A percentile compares a stretch with the other conserved stretches of the same genome.
Evolutionary conservation across 2,329 filamentous ascomycete genomes (phyloP).

Genomic region (Neonectria ditissima): DNA sequence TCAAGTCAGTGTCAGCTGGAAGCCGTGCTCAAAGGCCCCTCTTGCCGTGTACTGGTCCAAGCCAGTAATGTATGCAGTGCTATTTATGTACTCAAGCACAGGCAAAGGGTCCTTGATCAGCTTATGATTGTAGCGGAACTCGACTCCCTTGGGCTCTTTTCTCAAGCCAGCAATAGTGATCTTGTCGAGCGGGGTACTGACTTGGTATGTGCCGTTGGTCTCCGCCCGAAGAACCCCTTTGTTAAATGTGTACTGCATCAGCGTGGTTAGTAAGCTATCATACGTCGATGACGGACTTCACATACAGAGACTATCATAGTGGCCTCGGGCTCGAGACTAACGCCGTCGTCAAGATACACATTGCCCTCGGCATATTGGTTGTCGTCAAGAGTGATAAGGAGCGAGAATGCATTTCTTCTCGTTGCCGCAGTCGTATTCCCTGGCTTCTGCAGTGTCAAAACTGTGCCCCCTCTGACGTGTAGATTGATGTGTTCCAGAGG

Average conservation of each 20-base stretch:
- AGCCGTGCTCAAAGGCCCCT: constrained; percentile 1
- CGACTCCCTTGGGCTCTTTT: background rate
- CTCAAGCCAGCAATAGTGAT: constrained; percentile 3
- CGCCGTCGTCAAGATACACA: constrained; percentile 3
- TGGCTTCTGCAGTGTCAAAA: constrained; percentile 3
- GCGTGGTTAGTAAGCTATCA: background rate
- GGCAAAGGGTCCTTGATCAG: background rate
- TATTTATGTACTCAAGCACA: background rate
- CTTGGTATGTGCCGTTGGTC: constrained; percentile 1
- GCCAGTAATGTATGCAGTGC: constrained; percentile 1
- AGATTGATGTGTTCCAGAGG: background rate
- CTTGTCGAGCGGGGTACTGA: background rate
- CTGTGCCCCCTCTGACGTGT: background rate
- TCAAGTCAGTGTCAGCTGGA: constrained; percentile 5
- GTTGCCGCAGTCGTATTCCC: constrained; percentile 1
- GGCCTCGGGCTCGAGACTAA: constrained; percentile 1
- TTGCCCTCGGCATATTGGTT: constrained; percentile 3
- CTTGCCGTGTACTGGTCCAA: background rate
- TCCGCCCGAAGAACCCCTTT: background rate
- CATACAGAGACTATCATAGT: constrained; percentile 1
- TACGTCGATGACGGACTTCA: constrained; percentile 1
- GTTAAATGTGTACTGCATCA: background rate
- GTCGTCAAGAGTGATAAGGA: constrained; percentile 2
- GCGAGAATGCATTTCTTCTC: constrained; percentile 3
- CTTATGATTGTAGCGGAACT: constrained; percentile 2